A percentile compares a stretch with the other conserved stretches of the same genome.
Conservation (phyloP, 257 asterid genomes). For the Primulina eburnea region DNA sequence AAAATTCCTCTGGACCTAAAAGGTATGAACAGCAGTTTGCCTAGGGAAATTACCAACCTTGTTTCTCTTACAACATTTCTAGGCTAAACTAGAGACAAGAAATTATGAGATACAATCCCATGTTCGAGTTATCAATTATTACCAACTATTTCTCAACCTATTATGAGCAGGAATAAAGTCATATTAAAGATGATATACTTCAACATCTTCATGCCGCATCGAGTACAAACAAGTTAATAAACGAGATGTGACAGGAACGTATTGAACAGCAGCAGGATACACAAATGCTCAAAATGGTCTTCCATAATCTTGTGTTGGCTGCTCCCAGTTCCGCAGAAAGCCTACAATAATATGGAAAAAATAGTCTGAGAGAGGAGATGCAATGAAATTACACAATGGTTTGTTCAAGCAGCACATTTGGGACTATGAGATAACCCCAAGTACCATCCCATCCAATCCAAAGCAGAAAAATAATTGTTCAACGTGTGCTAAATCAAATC, state of each 20-base stretch:
- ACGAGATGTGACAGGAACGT: neutral
- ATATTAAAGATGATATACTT: neutral
- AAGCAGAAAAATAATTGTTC: neutral
- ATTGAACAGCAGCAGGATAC: slow-evolving; percentile 12
- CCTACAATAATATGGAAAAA: slow-evolving; percentile 33
- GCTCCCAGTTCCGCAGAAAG: slow-evolving; percentile 64
- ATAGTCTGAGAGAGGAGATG: neutral
- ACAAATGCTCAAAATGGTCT: slow-evolving; percentile 51
- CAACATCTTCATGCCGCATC: neutral
- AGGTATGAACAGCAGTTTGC: too few relatives aligned
- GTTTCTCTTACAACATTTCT: neutral
- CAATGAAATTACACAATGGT: neutral
- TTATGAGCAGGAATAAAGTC: neutral
- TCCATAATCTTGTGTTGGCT: slow-evolving; percentile 60
- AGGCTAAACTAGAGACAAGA: neutral
- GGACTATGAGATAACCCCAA: slow-evolving; percentile 8
- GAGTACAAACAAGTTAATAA: neutral
- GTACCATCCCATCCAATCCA: slow-evolving; percentile 13
- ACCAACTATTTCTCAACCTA: neutral
- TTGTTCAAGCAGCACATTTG: neutral
- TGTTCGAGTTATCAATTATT: neutral
- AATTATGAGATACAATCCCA: neutral
- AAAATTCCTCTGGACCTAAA: too few relatives aligned
- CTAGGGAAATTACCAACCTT: neutral
- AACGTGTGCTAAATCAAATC: neutral